These are phyloP conservation scores for Exophiala oligosperma DNA, from an alignment of 2,329 filamentous ascomycete species.

Conservation along the genomic window DNA sequence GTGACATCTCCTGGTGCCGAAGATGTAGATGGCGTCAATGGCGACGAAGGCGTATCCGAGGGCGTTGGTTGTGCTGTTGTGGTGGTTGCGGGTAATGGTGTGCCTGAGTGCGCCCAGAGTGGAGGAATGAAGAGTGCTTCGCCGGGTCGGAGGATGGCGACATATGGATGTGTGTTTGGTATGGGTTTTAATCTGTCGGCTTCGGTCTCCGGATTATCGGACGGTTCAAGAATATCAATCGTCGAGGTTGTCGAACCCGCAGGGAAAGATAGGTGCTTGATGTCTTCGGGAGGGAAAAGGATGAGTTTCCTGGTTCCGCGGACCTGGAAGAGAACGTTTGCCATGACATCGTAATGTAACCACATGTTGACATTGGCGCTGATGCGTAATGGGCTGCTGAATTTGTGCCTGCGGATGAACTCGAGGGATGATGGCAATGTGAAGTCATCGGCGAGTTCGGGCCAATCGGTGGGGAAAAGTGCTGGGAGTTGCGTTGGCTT, in stretches of 20 bases:
- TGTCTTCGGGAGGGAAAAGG: conserved; percentile 76
- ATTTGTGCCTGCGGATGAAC: conserved; percentile 61
- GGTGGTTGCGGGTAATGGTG: conserved; percentile 46
- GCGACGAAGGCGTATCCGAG: conserved; percentile 26
- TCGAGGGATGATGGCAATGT: conserved; percentile 62
- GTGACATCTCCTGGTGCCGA: not conserved
- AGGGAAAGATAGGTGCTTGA: conserved; percentile 67
- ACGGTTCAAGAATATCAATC: conserved; percentile 65
- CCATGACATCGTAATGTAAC: conserved; percentile 88
- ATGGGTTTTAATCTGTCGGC: conserved; percentile 50
- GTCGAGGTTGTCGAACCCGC: conserved; percentile 79
- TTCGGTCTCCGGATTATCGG: conserved; percentile 20
- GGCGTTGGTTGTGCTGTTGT: not conserved
- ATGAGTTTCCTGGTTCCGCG: conserved; percentile 70
- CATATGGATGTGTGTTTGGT: conserved; percentile 66
- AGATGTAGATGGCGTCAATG: too few relatives aligned
- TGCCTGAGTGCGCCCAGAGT: conserved; percentile 79
- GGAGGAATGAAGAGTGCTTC: conserved; percentile 80
- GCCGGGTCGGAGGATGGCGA: conserved; percentile 66
- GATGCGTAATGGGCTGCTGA: conserved; percentile 77
- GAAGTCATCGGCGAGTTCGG: conserved; percentile 69
- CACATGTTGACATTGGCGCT: conserved; percentile 82
- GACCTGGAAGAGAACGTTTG: conserved; percentile 82
- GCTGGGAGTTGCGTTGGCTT: conserved; percentile 70
- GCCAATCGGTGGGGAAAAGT: conserved; percentile 70